phyloP scores from a whole-genome alignment of 2,329 filamentous ascomycete genomes.

The Cladosporium colombiae region DNA sequence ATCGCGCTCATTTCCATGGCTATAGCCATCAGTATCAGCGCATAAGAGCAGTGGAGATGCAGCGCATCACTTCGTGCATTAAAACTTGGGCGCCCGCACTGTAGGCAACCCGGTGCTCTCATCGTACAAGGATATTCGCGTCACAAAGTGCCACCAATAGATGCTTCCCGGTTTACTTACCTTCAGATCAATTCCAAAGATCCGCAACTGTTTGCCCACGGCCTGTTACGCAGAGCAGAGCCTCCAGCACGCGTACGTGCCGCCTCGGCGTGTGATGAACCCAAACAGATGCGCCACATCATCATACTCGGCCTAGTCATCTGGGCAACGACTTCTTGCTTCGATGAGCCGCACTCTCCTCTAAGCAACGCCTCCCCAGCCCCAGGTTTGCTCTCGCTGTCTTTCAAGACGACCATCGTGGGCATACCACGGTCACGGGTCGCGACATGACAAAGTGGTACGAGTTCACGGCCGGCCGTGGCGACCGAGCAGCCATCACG shows the following conservation, averaged over 20 bases:
- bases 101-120: too few species aligned
- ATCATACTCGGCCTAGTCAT: not conserved
- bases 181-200: not conserved
- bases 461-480: not conserved
- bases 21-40: too few species aligned
- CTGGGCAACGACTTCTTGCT: not conserved
- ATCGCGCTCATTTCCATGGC: too few species aligned
- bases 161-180: too few species aligned
- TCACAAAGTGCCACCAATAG: too few species aligned
- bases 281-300: not conserved
- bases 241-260: not conserved
- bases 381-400: not conserved
- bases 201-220: not conserved
- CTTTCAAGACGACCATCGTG: not conserved
- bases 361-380: not conserved
- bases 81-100: too few species aligned
- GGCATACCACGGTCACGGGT: not conserved
- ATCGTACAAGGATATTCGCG: too few species aligned
- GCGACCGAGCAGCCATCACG: slow-evolving; percentile 9
- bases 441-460: not conserved
- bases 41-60: too few species aligned
- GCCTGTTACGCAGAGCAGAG: not conserved
- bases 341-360: not conserved
- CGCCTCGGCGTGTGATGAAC: not conserved
- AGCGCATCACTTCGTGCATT: too few species aligned